These are phyloP conservation scores for Hymenoscyphus salicellus DNA, from an alignment of 2,329 filamentous ascomycete genomes.

Conservation along the genomic window DNA sequence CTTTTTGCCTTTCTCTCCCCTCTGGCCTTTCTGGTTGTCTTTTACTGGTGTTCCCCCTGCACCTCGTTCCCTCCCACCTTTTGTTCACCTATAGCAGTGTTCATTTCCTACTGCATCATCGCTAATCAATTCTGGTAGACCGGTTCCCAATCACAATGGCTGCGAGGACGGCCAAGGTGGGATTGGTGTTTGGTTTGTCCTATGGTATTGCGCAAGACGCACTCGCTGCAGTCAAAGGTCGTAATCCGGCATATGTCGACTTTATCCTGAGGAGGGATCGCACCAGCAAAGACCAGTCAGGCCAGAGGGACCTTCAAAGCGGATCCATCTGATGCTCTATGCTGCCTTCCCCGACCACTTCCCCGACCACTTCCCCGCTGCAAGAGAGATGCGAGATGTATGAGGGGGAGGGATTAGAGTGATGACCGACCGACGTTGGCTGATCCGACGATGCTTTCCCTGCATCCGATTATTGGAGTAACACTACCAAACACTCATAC, in stretches of 20 bases:
- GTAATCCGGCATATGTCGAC: conserved; percentile 71
- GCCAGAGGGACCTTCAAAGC: background rate
- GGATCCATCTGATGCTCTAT: background rate
- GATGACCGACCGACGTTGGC: too few species aligned
- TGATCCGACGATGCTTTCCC: too few species aligned
- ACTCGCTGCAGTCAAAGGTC: conserved; percentile 65
- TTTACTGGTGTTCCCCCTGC: background rate
- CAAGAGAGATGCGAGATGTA: too few species aligned
- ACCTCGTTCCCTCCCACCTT: too few species aligned
- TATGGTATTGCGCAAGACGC: conserved; percentile 82
- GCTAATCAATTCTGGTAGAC: conserved; percentile 48
- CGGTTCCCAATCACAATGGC: conserved; percentile 74
- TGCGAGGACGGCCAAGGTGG: conserved; percentile 74
- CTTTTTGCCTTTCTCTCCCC: background rate
- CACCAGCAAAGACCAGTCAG: conserved; percentile 8
- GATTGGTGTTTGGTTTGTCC: conserved; percentile 71
- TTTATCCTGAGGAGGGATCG: conserved; percentile 52
- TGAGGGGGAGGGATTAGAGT: too few species aligned
- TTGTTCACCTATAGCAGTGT: background rate
- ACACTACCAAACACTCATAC: too few species aligned
- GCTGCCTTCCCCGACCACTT: too few species aligned
- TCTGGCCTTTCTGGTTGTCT: too few species aligned
- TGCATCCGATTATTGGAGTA: too few species aligned
- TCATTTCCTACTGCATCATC: background rate
- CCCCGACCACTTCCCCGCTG: too few species aligned